Evolutionary conservation across 768 basidiomycete genomes (phyloP), one percentile per base, ranked within the genome.

Genomic region (Auricularia auricula-judae): DNA sequence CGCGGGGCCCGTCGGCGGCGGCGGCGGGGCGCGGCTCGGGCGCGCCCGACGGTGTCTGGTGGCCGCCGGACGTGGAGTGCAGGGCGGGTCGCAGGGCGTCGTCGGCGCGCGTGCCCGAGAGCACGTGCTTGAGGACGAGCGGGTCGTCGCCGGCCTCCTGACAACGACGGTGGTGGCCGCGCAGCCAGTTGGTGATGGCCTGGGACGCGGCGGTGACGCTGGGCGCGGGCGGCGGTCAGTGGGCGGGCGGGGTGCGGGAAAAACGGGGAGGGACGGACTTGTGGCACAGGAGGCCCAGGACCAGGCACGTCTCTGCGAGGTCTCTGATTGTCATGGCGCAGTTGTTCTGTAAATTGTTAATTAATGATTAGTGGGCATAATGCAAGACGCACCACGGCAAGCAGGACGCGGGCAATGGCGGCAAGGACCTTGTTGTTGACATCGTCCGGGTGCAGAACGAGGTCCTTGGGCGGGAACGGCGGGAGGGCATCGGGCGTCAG

Each of bases 271-370:
- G 54, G 66, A 80, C 82, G 67, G 68, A 91, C 89, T 88, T 91
- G 77, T 89, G 87, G 74, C 88, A 89, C 65, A 82, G 77, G 21
- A 90, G 78, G 62, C 89, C 89, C 70, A 79, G 82, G 66, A 76
- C 77, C 67, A 85, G 79, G 43, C 84, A 80, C 76, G 85, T 82
- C 69, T 90, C 87, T 36, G 89, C 85, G 63, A 91, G 83, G 76
- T 91, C 89, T 73, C 91, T 91, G 76, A 91, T 87, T 51, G 89
- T 91, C 85, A 90, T 88, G 59, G 89, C 89, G 61, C 87, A 84
- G 74, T 91, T 91, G 71, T 87, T 83, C 87, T 89, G 64, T 29
- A 29, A n/a, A n/a, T n/a, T 23, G 23, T 23, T 23, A 23, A 23
- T 23, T 23, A 23, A 23, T 23, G 23, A 23, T 23, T 23, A 23